Evolutionary conservation across 2,329 filamentous ascomycete species (phyloP).

Genomic region (Trichoderma citrinoviride): DNA sequence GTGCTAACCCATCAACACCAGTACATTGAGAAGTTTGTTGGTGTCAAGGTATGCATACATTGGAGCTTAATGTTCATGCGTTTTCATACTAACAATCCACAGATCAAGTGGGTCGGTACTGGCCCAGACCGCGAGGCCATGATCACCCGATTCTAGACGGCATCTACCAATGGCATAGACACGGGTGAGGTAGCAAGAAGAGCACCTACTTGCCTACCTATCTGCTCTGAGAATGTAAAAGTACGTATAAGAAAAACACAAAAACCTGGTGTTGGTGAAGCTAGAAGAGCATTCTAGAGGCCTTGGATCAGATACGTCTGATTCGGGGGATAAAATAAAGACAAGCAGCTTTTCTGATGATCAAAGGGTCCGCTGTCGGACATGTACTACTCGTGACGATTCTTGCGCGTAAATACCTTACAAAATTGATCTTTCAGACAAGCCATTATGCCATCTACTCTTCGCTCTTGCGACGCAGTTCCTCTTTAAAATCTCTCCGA

Average conservation of each 20-base stretch:
- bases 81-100: slow-evolving; percentile 1
- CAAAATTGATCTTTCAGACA: no score
- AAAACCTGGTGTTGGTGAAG: not conserved
- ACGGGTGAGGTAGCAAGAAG: no score
- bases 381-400: no score
- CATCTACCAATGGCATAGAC: no score
- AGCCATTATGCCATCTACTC: not conserved
- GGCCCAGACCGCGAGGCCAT: slow-evolving; percentile 64
- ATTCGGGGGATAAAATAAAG: not conserved
- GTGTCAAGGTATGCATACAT: slow-evolving; percentile 3
- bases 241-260: not conserved
- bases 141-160: slow-evolving; percentile 41
- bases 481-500: slow-evolving; percentile 4
- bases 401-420: no score
- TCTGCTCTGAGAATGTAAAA: no score
- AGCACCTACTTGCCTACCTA: not conserved
- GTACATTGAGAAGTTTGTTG: slow-evolving; percentile 8
- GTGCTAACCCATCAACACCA: not conserved
- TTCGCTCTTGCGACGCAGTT: not conserved
- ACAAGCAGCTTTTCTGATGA: not conserved
- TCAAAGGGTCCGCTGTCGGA: no score
- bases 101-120: slow-evolving; percentile 63
- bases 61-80: not conserved
- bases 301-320: not conserved
- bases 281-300: slow-evolving; percentile 4